A percentile compares a stretch with the other conserved stretches of the same genome.
phyloP scores from a whole-genome alignment of 306 rosid genomes.

The Senna siamea region DNA sequence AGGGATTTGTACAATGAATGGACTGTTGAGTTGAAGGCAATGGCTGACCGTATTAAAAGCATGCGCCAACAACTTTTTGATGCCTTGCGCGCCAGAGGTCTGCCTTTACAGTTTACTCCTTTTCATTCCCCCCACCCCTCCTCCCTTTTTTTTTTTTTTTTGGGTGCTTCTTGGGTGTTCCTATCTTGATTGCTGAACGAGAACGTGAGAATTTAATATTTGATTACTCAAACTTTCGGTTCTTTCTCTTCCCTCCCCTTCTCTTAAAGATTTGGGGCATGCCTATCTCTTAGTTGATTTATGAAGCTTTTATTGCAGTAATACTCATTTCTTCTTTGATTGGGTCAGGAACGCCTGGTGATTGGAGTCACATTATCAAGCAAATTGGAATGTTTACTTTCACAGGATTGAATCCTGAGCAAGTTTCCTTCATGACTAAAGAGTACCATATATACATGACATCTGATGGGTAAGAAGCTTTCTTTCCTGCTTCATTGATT shows the following conservation, averaged over 20 bases:
- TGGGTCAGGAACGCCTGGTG: constrained; percentile 87
- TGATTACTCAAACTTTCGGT: too few relatives aligned
- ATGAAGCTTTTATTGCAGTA: background rate
- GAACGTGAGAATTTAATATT: background rate
- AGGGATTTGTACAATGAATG: constrained; percentile 83
- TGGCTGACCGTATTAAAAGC: constrained; percentile 95
- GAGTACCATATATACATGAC: constrained; percentile 94
- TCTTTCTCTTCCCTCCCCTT: background rate
- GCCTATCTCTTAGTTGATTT: constrained; percentile 5
- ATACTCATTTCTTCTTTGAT: constrained; percentile 15
- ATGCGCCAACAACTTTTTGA: constrained; percentile 92
- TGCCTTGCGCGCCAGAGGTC: constrained; percentile 75
- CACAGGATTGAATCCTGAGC: constrained; percentile 83
- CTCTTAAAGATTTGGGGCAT: background rate
- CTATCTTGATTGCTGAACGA: constrained; percentile 18
- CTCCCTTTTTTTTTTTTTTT: too few relatives aligned
- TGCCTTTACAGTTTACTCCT: constrained; percentile 26
- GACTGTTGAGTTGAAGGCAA: constrained; percentile 91
- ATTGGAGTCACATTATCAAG: constrained; percentile 97
- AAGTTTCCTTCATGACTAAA: constrained; percentile 88
- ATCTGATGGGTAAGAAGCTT: constrained; percentile 79
- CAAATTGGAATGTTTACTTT: constrained; percentile 98
- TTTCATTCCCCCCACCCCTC: background rate
- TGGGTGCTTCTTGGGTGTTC: constrained; percentile 11
- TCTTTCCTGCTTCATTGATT: constrained; percentile 13